Base-by-base conservation (phyloP, 768 basidiomycete genomes). In the Postia placenta region DNA sequence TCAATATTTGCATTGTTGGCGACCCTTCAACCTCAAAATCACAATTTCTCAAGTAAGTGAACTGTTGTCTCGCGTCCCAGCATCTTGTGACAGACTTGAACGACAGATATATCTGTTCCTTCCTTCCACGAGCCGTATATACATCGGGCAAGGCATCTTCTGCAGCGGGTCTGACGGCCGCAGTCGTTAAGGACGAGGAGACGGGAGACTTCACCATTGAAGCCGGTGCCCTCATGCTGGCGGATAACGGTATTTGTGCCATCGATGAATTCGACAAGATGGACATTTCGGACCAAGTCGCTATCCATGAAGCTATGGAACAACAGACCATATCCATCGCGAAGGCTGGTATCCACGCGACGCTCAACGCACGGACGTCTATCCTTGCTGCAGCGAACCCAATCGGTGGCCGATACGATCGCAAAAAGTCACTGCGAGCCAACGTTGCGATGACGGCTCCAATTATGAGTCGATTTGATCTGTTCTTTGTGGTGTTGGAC, bases 231-330 rank as follows among this genome's bases (percentile, higher is more conserved):
- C 78, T 99, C 56, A 98, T 99, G 96, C 80, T 99, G 3, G 96
- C 96, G 5, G 96, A 99, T 70, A 98, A 98, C 58, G 96, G 96
- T 6, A 97, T 98, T 64, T 99, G 96, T 63, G 94, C 94, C n/a
- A 99, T 99, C 60, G 96, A 99, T 70, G 96, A 98, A 68, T 99
- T 99, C 61, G 96, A 99, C 79, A 99, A 99, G 69, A 99, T 99
- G 96, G 95, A 98, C 65, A 83, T 97, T 45, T 85, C 90, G 0
- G 96, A 98, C 66, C 96, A 98, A 66, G 92, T 98, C 37, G 96
- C 96, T 28, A 98, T 99, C 59, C 96, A 99, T 75, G 95, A 98
- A 75, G 95, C 95, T 6, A 98, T 98, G 95, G 95, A 98, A 83
- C 95, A 98, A 70, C 94, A 97, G 70, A 98, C 95, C 1, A 97